phyloP scores from a whole-genome alignment of 2,329 filamentous ascomycete genomes.

The Furcasterigmium furcatum region DNA sequence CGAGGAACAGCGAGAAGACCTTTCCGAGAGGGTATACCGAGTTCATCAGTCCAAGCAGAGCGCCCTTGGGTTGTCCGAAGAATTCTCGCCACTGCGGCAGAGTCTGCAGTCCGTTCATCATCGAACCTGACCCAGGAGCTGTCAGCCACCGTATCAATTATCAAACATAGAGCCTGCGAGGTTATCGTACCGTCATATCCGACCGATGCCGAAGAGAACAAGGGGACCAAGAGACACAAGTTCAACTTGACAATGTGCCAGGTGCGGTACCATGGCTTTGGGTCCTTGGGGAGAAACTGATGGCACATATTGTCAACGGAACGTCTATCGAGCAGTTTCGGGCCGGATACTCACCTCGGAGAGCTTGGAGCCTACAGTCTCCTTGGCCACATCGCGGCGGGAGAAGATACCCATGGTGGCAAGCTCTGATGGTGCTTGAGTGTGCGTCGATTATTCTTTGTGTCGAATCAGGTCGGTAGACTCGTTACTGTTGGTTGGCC shows the following conservation, averaged over 20 bases:
- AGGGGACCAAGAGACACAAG: constrained; percentile 36
- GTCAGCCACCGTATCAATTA: constrained; percentile 8
- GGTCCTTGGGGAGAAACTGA: constrained; percentile 31
- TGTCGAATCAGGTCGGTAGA: too few relatives aligned
- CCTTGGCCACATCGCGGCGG: not conserved
- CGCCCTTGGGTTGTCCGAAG: constrained; percentile 31
- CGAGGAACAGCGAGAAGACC: constrained; percentile 29
- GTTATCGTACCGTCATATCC: constrained; percentile 7
- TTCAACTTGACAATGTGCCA: constrained; percentile 41
- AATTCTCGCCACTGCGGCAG: constrained; percentile 34
- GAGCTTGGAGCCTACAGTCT: not conserved
- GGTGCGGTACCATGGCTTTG: constrained; percentile 37
- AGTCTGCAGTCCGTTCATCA: constrained; percentile 43
- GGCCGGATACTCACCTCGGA: not conserved
- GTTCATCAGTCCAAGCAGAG: constrained; percentile 31
- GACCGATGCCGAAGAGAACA: constrained; percentile 8
- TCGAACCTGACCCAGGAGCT: constrained; percentile 14
- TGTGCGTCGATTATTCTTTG: not conserved
- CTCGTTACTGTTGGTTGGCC: too few relatives aligned
- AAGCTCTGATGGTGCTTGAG: not conserved
- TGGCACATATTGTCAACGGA: constrained; percentile 14
- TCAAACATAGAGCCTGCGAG: not conserved
- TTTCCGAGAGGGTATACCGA: constrained; percentile 34
- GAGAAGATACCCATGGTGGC: not conserved
- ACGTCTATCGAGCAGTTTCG: not conserved